These are phyloP conservation scores for Porphyrellus sp. DNA, from an alignment of 1,284 basidiomycete species.

Conservation along the genomic window DNA sequence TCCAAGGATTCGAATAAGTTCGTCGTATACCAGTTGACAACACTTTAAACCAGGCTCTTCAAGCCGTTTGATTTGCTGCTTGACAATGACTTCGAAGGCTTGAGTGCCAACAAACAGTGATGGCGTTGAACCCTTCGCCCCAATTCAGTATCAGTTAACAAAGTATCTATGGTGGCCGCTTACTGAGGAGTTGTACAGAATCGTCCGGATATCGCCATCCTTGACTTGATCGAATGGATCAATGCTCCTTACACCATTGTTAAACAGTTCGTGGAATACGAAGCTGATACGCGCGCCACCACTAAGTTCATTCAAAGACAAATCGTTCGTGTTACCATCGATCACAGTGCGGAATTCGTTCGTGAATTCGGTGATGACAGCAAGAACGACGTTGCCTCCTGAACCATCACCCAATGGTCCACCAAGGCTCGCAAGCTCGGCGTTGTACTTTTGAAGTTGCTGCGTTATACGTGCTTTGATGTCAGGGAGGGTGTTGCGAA, in stretches of 20 bases:
- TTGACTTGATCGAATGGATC: slow-evolving; percentile 99
- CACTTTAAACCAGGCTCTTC: slow-evolving; percentile 94
- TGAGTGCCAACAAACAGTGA: slow-evolving; percentile 94
- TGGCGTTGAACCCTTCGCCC: slow-evolving; percentile 83
- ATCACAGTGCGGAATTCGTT: slow-evolving; percentile 95
- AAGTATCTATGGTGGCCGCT: slow-evolving; percentile 30
- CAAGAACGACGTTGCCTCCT: slow-evolving; percentile 86
- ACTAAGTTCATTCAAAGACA: slow-evolving; percentile 91
- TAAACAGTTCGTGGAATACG: slow-evolving; percentile 97
- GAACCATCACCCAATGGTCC: slow-evolving; percentile 83
- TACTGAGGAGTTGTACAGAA: slow-evolving; percentile 95
- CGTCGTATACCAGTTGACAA: slow-evolving; percentile 93
- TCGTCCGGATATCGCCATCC: slow-evolving; percentile 94
- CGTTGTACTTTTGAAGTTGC: slow-evolving; percentile 84
- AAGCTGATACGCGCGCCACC: slow-evolving; percentile 98
- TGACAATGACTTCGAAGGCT: slow-evolving; percentile 97
- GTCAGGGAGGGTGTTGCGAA: slow-evolving; percentile 92
- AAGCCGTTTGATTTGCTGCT: slow-evolving; percentile 95
- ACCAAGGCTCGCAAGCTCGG: slow-evolving; percentile 84
- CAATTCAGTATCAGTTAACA: slow-evolving; percentile 2
- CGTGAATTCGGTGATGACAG: slow-evolving; percentile 97
- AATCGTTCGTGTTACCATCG: slow-evolving; percentile 95
- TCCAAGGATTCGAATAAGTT: slow-evolving; percentile 91
- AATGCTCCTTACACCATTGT: slow-evolving; percentile 91
- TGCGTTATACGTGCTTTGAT: slow-evolving; percentile 92